These are phyloP conservation scores for Gyrodon lividus DNA, from an alignment of 768 basidiomycete species.

Conservation along the genomic window DNA sequence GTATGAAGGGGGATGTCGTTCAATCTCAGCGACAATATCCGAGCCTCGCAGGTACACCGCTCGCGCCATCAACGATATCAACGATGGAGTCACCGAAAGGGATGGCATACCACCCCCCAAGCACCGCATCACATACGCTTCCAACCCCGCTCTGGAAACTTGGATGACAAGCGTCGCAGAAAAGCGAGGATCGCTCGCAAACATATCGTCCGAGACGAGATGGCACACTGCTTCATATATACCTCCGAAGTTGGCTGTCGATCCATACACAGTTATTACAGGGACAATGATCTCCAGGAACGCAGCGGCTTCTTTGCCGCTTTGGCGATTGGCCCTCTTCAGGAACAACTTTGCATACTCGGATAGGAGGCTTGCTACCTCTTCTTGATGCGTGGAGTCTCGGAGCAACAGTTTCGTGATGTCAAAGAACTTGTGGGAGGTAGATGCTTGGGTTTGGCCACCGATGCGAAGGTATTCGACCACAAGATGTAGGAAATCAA, in stretches of 20 bases:
- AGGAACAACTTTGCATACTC: slow-evolving; percentile 52
- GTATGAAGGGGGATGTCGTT: slow-evolving; percentile 52
- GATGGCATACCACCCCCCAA: slow-evolving; percentile 41
- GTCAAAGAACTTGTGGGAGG: slow-evolving; percentile 50
- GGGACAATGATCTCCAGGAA: slow-evolving; percentile 58
- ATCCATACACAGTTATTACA: slow-evolving; percentile 49
- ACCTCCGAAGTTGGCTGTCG: slow-evolving; percentile 54
- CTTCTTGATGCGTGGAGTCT: slow-evolving; percentile 42
- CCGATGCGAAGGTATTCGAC: slow-evolving; percentile 49
- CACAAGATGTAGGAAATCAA: slow-evolving; percentile 62
- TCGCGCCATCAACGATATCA: slow-evolving; percentile 43
- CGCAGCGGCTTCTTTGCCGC: slow-evolving; percentile 46
- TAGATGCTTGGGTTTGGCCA: slow-evolving; percentile 40
- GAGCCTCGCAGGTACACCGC: slow-evolving; percentile 48
- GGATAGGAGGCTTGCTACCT: slow-evolving; percentile 51
- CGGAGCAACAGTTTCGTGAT: slow-evolving; percentile 55
- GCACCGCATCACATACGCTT: slow-evolving; percentile 46
- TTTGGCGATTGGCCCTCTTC: slow-evolving; percentile 39
- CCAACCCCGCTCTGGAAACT: slow-evolving; percentile 46
- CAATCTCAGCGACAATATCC: slow-evolving; percentile 56
- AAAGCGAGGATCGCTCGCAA: slow-evolving; percentile 54
- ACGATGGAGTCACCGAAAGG: slow-evolving; percentile 34
- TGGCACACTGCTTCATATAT: slow-evolving; percentile 51
- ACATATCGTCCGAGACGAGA: slow-evolving; percentile 44
- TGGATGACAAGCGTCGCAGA: slow-evolving; percentile 44